Evolutionary conservation across 2,329 filamentous ascomycete genomes (phyloP).

Genomic region (Alternaria sp.): DNA sequence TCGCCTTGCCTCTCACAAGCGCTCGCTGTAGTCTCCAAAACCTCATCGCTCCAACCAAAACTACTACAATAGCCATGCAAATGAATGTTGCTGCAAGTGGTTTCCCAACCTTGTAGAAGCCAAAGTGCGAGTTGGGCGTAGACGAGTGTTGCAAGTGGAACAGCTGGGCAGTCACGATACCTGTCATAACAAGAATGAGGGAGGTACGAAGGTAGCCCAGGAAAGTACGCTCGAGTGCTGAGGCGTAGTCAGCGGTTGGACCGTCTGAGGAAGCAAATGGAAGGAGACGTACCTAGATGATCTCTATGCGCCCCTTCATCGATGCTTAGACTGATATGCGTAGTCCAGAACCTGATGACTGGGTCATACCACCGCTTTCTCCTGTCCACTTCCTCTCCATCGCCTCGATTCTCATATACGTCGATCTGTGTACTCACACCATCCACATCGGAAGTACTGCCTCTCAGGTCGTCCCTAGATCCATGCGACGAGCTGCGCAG

Average conservation of each 20-base stretch:
- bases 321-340: conserved; percentile 59
- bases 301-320: conserved; percentile 60
- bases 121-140: conserved; percentile 55
- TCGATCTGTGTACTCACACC: conserved; percentile 11
- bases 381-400: not conserved
- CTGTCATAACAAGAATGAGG: conserved; percentile 70
- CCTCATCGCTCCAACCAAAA: conserved; percentile 62
- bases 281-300: conserved; percentile 58
- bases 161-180: conserved; percentile 70
- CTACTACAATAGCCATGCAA: conserved; percentile 55
- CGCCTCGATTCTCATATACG: not conserved
- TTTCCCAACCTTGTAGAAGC: conserved; percentile 66
- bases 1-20: conserved; percentile 63
- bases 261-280: not conserved
- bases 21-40: conserved; percentile 68
- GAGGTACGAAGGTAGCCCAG: conserved; percentile 76
- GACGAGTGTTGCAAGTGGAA: conserved; percentile 65
- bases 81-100: conserved; percentile 63
- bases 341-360: conserved; percentile 56
- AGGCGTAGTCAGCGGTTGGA: conserved; percentile 3
- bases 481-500: not conserved
- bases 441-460: conserved; percentile 3
- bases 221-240: conserved; percentile 77
- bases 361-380: conserved; percentile 46
- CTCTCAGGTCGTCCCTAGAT: conserved; percentile 9